A percentile compares a stretch with the other conserved stretches of the same genome.
phyloP scores from a whole-genome alignment of 495 filamentous ascomycete species.

The Aspergillus nidulans region DNA sequence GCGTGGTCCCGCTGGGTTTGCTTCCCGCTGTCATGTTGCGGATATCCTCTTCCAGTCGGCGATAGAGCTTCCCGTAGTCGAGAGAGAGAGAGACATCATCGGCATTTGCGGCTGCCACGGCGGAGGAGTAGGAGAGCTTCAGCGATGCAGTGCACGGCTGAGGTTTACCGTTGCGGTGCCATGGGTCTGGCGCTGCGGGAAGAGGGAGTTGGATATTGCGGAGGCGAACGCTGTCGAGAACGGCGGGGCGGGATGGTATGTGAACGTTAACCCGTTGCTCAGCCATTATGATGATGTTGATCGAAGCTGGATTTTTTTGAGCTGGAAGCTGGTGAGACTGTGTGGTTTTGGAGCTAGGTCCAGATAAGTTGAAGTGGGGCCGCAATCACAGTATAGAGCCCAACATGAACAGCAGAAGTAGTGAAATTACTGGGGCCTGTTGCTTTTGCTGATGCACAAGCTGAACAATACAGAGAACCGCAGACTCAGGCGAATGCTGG shows the following conservation, averaged over 20 bases:
- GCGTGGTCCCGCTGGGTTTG: slow-evolving; percentile 18
- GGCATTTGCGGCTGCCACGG: slow-evolving; percentile 36
- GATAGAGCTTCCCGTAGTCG: slow-evolving; percentile 47
- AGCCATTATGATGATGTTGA: slow-evolving; percentile 22
- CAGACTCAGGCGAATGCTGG: background rate
- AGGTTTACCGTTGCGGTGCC: slow-evolving; percentile 40
- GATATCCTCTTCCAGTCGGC: slow-evolving; percentile 38
- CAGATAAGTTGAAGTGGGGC: background rate
- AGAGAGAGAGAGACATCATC: slow-evolving; percentile 45
- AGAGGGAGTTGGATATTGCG: slow-evolving; percentile 41
- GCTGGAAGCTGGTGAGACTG: background rate
- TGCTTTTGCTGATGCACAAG: too few relatives aligned
- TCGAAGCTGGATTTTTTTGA: background rate
- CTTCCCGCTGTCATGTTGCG: slow-evolving; percentile 21
- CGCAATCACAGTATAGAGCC: background rate
- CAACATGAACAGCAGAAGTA: too few relatives aligned
- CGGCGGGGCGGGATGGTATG: slow-evolving; percentile 31
- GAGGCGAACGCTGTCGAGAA: slow-evolving; percentile 41
- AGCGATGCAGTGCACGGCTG: slow-evolving; percentile 44
- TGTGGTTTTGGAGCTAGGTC: background rate
- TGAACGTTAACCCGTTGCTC: slow-evolving; percentile 28
- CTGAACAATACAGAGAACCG: too few relatives aligned
- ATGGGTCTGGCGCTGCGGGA: slow-evolving; percentile 41
- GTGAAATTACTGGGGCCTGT: too few relatives aligned
- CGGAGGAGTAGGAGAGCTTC: slow-evolving; percentile 42